Evolutionary conservation across 805 yeast species (phyloP).

Genomic region (Yamadazyma scolyti): DNA sequence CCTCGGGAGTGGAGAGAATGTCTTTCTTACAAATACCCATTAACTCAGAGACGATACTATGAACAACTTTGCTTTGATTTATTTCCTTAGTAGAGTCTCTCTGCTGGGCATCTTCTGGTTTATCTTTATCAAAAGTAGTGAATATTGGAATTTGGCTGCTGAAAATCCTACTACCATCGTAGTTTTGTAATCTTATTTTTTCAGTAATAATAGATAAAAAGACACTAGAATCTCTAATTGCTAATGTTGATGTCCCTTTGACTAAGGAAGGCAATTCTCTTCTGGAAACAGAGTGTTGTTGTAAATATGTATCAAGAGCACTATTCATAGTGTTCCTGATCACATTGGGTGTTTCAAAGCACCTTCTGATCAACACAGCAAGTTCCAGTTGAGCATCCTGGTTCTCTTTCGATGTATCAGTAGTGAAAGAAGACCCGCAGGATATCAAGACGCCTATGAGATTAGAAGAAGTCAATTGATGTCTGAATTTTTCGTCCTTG

Average conservation of each 20-base stretch:
- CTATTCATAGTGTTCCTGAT: constrained; percentile 46
- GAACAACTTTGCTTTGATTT: constrained; percentile 55
- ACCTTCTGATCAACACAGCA: constrained; percentile 57
- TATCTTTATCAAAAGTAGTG: constrained; percentile 7
- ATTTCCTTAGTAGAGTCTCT: constrained; percentile 15
- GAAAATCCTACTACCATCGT: constrained; percentile 27
- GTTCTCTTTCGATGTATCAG: constrained; percentile 7
- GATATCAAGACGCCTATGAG: constrained; percentile 46
- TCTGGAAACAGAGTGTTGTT: constrained; percentile 14
- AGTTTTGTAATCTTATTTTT: constrained; percentile 41
- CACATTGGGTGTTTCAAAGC: constrained; percentile 59
- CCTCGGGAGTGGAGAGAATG: constrained; percentile 27
- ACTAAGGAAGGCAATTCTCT: constrained; percentile 45
- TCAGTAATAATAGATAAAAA: constrained; percentile 45
- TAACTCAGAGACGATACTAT: constrained; percentile 59
- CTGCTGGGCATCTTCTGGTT: constrained; percentile 25
- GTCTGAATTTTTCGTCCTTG: constrained; percentile 37
- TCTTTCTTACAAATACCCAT: constrained; percentile 44
- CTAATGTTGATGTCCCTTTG: constrained; percentile 48
- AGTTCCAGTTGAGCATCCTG: constrained; percentile 13
- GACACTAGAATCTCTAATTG: constrained; percentile 45
- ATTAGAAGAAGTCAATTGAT: constrained; percentile 42
- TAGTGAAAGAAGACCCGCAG: constrained; percentile 32
- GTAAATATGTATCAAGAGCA: constrained; percentile 42
- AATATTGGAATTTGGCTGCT: constrained; percentile 20